Evolutionary conservation across 768 basidiomycete genomes (phyloP).

Genomic region (Boletus speciosus): DNA sequence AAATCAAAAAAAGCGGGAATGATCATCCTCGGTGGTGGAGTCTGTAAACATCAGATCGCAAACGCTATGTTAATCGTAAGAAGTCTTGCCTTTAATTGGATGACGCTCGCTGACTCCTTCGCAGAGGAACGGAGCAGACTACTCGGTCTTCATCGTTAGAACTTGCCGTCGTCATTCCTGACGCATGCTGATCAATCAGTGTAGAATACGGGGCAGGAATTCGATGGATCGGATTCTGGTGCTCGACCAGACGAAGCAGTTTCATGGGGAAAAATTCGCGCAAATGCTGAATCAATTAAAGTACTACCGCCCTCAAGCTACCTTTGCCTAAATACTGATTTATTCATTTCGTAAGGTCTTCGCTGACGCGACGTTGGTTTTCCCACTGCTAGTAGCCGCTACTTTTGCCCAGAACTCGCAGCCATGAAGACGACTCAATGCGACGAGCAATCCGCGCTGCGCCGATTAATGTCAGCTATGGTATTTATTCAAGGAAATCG

Average conservation of each 20-base stretch:
- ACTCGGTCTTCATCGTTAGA: conserved; percentile 88
- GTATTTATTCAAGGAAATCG: not conserved
- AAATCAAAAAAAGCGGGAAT: conserved; percentile 92
- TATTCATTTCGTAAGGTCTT: conserved; percentile 49
- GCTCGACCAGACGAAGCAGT: conserved; percentile 97
- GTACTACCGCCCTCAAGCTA: conserved; percentile 33
- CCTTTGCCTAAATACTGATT: conserved; percentile 5
- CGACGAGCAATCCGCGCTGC: not conserved
- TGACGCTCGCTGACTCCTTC: not conserved
- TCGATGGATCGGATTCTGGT: conserved; percentile 97
- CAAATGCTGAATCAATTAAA: conserved; percentile 79
- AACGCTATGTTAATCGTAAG: conserved; percentile 98
- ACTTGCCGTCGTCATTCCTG: not conserved
- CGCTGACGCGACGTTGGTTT: conserved; percentile 96
- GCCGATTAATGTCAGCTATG: not conserved
- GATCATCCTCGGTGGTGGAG: conserved; percentile 96
- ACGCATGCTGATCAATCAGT: not conserved
- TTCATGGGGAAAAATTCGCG: conserved; percentile 97
- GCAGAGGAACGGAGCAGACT: conserved; percentile 97
- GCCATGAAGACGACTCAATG: not conserved
- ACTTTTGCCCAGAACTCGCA: conserved; percentile 67
- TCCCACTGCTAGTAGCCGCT: conserved; percentile 91
- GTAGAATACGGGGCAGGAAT: conserved; percentile 98
- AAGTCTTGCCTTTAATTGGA: not conserved
- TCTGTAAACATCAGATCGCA: conserved; percentile 99